Evolutionary conservation across 2,329 filamentous ascomycete species (phyloP).

Genomic region (Westerdykella aurantiaca): DNA sequence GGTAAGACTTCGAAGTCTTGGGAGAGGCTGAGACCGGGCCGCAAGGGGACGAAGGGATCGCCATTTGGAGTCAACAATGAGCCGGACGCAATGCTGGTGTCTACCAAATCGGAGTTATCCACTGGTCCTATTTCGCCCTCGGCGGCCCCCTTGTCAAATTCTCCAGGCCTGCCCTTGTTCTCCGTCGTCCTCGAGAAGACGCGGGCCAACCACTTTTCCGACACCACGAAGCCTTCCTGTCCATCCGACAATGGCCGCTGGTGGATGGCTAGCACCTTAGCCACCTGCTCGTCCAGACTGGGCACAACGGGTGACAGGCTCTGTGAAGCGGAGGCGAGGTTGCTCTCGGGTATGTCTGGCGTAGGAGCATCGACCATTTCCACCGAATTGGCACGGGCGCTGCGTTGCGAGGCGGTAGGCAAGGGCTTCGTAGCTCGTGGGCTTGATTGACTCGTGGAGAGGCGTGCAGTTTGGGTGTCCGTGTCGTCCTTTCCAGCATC

Average conservation of each 20-base stretch:
- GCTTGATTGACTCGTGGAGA: slow-evolving; percentile 21
- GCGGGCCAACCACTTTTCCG: slow-evolving; percentile 66
- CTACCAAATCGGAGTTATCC: slow-evolving; percentile 73
- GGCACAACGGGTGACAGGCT: slow-evolving; percentile 22
- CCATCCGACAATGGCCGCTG: slow-evolving; percentile 58
- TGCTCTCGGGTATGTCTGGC: slow-evolving; percentile 15
- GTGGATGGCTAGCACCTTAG: slow-evolving; percentile 60
- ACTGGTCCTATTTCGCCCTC: slow-evolving; percentile 69
- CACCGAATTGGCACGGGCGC: slow-evolving; percentile 36
- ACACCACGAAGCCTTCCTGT: slow-evolving; percentile 72
- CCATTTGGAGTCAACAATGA: slow-evolving; percentile 38
- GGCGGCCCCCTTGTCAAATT: slow-evolving; percentile 53
- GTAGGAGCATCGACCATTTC: slow-evolving; percentile 40
- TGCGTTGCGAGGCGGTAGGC: slow-evolving; percentile 19
- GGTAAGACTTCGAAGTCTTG: slow-evolving; percentile 75
- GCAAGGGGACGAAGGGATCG: slow-evolving; percentile 63
- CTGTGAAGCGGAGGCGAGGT: slow-evolving; percentile 17
- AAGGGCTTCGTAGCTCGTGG: slow-evolving; percentile 24
- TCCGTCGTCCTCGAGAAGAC: slow-evolving; percentile 33
- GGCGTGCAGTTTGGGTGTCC: slow-evolving; percentile 8
- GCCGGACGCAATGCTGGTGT: slow-evolving; percentile 11
- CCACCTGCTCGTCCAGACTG: slow-evolving; percentile 62
- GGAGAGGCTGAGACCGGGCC: slow-evolving; percentile 56
- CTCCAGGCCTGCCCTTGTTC: slow-evolving; percentile 39
- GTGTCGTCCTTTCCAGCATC: slow-evolving; percentile 35